A percentile compares a stretch with the other conserved stretches of the same genome.
phyloP scores from a whole-genome alignment of 495 filamentous ascomycete genomes.

The Niebla homalea region DNA sequence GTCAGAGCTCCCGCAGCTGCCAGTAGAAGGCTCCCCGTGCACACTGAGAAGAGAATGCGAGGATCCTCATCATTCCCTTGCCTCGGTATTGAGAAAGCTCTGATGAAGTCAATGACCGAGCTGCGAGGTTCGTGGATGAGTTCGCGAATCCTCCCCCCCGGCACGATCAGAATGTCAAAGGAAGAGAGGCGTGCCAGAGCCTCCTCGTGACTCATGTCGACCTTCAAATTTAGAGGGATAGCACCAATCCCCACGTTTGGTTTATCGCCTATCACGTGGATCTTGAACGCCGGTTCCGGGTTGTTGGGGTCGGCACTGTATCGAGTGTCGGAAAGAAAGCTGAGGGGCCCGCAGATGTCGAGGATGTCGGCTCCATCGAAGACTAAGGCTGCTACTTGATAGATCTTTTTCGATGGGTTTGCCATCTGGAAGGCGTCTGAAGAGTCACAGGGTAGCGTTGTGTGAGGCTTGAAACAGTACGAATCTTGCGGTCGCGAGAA shows the following conservation, averaged over 20 bases:
- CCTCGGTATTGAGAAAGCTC: conserved; percentile 46
- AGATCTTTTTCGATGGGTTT: conserved; percentile 1
- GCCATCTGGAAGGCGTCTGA: background rate
- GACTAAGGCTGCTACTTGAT: conserved; percentile 29
- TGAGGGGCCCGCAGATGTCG: conserved; percentile 56
- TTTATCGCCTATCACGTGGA: conserved; percentile 23
- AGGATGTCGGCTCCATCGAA: conserved; percentile 38
- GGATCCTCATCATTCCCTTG: conserved; percentile 43
- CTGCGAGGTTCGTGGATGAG: background rate
- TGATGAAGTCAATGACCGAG: conserved; percentile 36
- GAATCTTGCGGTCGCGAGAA: too few relatives aligned
- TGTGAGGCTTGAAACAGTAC: too few relatives aligned
- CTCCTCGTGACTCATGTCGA: conserved; percentile 33
- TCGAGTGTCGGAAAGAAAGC: conserved; percentile 31
- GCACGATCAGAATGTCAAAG: conserved; percentile 58
- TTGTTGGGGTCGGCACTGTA: conserved; percentile 22
- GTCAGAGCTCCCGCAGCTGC: conserved; percentile 53
- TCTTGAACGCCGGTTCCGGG: conserved; percentile 22
- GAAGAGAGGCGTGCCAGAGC: conserved; percentile 49
- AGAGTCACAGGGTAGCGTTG: too few relatives aligned
- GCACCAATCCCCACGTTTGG: conserved; percentile 21
- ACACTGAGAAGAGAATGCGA: conserved; percentile 58
- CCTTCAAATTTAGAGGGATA: conserved; percentile 15
- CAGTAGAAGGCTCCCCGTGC: conserved; percentile 58
- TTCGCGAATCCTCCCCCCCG: conserved; percentile 34